phyloP scores from a whole-genome alignment of 257 asterid genomes.

The Misopates orontium region DNA sequence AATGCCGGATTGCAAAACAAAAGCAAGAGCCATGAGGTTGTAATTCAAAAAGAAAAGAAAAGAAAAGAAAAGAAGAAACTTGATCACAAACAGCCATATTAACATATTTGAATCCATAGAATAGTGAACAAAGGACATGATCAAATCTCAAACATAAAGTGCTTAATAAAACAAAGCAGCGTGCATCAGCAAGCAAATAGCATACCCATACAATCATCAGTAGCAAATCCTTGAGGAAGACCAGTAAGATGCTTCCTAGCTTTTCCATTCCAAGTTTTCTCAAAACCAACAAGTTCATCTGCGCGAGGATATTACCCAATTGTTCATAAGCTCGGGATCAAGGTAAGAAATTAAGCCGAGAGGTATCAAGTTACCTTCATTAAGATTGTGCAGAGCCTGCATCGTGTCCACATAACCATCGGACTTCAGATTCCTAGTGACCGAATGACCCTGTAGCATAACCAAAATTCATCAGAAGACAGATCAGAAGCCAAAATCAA shows the following conservation, averaged over 20 bases:
- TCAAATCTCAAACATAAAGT: background rate
- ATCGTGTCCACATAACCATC: slow-evolving; percentile 82
- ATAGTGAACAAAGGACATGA: background rate
- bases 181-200: background rate
- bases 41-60: too few species aligned
- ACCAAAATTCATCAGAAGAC: slow-evolving; percentile 17
- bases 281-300: slow-evolving; percentile 79
- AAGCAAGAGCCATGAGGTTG: too few species aligned
- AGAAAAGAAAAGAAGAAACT: too few species aligned
- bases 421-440: slow-evolving; percentile 69
- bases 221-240: slow-evolving; percentile 38
- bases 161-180: slow-evolving; percentile 7
- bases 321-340: slow-evolving; percentile 7
- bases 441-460: slow-evolving; percentile 79
- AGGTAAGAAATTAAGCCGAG: background rate
- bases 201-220: slow-evolving; percentile 46
- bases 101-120: background rate
- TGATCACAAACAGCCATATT: too few species aligned
- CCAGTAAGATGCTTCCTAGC: slow-evolving; percentile 66
- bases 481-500: slow-evolving; percentile 22
- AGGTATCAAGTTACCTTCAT: slow-evolving; percentile 53
- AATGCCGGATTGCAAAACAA: too few species aligned
- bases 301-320: slow-evolving; percentile 22
- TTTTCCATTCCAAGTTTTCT: slow-evolving; percentile 74
- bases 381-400: slow-evolving; percentile 84